Conservation (phyloP, 1,139 yeast species). For the Torulaspora globosa region DNA sequence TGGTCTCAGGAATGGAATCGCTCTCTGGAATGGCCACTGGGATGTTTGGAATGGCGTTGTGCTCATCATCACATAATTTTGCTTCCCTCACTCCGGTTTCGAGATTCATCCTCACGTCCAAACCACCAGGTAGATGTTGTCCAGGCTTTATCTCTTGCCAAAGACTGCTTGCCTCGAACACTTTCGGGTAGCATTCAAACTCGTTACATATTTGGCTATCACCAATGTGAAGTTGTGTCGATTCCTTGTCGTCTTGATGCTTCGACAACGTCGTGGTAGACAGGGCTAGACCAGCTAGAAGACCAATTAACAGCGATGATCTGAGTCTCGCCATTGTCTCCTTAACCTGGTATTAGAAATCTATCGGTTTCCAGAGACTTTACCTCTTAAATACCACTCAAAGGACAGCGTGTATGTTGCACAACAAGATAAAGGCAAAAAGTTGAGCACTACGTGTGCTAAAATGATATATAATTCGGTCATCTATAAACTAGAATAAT, state of each 20-base stretch:
- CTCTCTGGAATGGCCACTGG: constrained; percentile 1
- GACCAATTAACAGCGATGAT: not conserved
- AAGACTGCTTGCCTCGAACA: constrained; percentile 56
- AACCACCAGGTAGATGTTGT: constrained; percentile 71
- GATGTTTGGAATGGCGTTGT: constrained; percentile 1
- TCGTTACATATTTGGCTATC: constrained; percentile 44
- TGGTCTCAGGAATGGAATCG: not conserved
- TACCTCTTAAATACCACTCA: not conserved
- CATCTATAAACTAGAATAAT: not conserved
- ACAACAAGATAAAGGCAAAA: not conserved
- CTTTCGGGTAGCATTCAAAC: constrained; percentile 56
- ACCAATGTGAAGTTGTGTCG: constrained; percentile 11
- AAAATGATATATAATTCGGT: not conserved
- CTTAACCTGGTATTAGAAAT: not conserved
- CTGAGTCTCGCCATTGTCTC: not conserved
- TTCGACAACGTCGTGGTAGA: not conserved
- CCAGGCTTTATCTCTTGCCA: constrained; percentile 70
- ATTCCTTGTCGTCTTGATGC: not conserved
- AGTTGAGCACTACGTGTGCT: not conserved
- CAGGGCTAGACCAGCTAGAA: not conserved
- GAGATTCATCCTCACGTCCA: constrained; percentile 67
- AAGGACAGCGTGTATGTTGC: constrained; percentile 7
- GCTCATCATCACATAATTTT: constrained; percentile 38
- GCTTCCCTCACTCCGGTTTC: constrained; percentile 70
- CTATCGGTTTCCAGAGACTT: not conserved